Percentiles rank a stretch among this genome's conserved stretches.
Evolutionary conservation across 192 early-diverging fungal genomes (phyloP).

Genomic region (Gamsiella multidivaricata): DNA sequence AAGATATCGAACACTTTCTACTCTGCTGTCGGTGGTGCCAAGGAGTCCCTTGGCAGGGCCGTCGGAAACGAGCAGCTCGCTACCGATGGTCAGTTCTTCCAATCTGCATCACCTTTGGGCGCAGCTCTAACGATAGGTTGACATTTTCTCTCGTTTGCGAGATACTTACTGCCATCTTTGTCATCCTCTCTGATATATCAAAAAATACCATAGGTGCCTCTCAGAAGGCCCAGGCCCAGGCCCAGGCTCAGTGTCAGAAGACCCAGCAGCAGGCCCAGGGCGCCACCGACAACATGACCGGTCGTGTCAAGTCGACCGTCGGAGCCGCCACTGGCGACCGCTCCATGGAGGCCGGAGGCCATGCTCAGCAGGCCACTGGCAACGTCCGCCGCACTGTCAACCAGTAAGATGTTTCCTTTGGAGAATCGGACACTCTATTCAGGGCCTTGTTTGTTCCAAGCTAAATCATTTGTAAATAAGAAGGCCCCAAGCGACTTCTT

Average conservation of each 20-base stretch:
- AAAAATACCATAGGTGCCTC: constrained; percentile 19
- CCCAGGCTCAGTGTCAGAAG: not conserved
- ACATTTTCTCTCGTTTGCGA: no score
- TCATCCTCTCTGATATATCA: not conserved
- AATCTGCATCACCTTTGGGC: no score
- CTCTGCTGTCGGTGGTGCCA: constrained; percentile 20
- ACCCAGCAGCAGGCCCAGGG: constrained; percentile 23
- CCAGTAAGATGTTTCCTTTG: not conserved
- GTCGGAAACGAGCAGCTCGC: constrained; percentile 33
- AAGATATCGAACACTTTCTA: constrained; percentile 27
- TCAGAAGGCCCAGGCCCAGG: constrained; percentile 28
- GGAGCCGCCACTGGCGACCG: constrained; percentile 31
- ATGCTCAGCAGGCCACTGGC: constrained; percentile 19
- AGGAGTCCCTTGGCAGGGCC: constrained; percentile 26
- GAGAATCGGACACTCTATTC: no score
- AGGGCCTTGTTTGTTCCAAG: no score
- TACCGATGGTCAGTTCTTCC: constrained; percentile 25
- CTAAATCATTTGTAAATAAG: not conserved
- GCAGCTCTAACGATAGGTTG: no score
- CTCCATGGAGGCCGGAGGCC: constrained; percentile 20
- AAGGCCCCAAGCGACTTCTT: not conserved
- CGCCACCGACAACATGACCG: constrained; percentile 15
- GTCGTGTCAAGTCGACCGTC: constrained; percentile 18
- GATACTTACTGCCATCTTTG: no score
- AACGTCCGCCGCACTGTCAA: constrained; percentile 17